Evolutionary conservation across 164 flowering plant genomes (phyloP), one percentile per base, ranked within the genome.

Genomic region (Nymphaea thermarum): DNA sequence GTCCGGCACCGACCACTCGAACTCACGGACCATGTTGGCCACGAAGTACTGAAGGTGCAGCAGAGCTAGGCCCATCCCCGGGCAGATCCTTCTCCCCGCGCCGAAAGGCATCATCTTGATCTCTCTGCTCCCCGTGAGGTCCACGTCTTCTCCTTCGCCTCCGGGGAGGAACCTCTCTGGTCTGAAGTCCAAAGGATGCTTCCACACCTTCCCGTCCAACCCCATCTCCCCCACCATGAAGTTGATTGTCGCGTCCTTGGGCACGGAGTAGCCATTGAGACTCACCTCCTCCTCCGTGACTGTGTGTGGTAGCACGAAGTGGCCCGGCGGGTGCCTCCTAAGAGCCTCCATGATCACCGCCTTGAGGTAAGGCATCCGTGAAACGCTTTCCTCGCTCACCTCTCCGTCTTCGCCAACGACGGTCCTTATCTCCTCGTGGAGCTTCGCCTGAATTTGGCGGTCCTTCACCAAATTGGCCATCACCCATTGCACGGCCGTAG

Each of bases 101-200:
- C 98, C 98, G 41, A 93, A 93, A 3, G 98, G 98, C 77, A 85
- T 66, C 98, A 93, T 88, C 76, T 74, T 83, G 66, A 90, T 80
- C 2, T 78, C 90, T 42, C 74, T 76, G 1, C 82, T 79, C 63
- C 98, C 98, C 1, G 96, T 93, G 66, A 88, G 80, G 62, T 90
- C 96, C 67, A 83, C 93, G 10, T 74, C 88, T 25, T 25, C 36
- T 16, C 87, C 96, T 0, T 87, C 90, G 2, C 82, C 84, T 3
- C 78, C 78, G 36, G 36, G 1, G 66, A 93, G 25, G 65, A 93
- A 93, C 80, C 98, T 80, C 75, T 93, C 98, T 61, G 98, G 98
- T 43, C 85, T 74, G 70, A 93, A 93, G 78, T 76, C 81, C 2
- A 66, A 78, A 64, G 98, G 93, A 44, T 88, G 81, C 67, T 75